Base-by-base conservation (phyloP, 2,329 filamentous ascomycete genomes). In the Colletotrichum sp. region DNA sequence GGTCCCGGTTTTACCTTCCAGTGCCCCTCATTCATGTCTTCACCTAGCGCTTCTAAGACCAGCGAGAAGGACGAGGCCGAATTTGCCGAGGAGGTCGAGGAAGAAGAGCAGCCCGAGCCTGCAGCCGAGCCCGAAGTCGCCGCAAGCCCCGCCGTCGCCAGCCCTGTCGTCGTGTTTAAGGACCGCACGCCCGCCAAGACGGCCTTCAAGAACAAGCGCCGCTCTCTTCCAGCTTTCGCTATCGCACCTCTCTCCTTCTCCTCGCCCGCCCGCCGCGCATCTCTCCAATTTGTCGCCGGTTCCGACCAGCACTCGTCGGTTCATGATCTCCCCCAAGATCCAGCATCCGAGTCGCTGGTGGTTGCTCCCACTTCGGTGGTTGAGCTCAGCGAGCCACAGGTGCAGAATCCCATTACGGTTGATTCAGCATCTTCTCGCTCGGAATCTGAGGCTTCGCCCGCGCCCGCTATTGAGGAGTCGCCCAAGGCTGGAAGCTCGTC, bases 311-410 rank as follows among this genome's bases (percentile, higher is more conserved):
- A 5, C 62, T 36, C 28, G 13, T 52, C 4, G 73, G 70, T 73
- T 70, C 73, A 73, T 56, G 64, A 69, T 73, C 73, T 68, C 48
- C 34, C 24, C 21, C 21, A 28, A 61, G 69, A 73, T 73, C 38
- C 55, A 75, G 69, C 73, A 75, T 73, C 73, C 55, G 69, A 48
- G 26, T 43, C 69, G 62, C 70, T 26, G 69, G 73, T 48, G 64
- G 55, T 24, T 75, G 69, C 73, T 75, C 69, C 72, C 72, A 65
- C 70, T 66, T 28, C 55, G 10, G 48, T 70, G 69, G 67, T 74
- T 8, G 72, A 75, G 72, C 72, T 72, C 69, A 69, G 24, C n/a
- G 72, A 61, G 69, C 4, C 38, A 0, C 9, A 48, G 38, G 68
- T 75, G 62, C 72, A 75, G 68, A 62, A 21, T 62, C 72, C 69